Conservation (phyloP, 176 grass and related monocot species). For the Raddia guianensis region DNA sequence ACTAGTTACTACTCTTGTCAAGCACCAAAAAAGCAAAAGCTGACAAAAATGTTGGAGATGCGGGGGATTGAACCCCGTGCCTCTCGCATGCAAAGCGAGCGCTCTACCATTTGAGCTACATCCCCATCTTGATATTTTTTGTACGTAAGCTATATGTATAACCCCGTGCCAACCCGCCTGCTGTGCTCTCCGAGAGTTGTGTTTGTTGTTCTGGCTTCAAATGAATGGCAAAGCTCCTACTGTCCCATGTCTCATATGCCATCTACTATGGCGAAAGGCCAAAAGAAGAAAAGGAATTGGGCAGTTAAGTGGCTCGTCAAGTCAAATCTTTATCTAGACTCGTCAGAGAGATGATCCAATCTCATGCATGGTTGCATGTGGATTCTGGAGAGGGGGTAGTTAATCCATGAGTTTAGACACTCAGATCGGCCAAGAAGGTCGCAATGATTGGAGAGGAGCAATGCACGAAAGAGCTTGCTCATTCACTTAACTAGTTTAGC, state of each 20-base stretch:
- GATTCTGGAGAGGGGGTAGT: constrained; percentile 3
- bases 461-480: background rate
- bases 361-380: constrained; percentile 15
- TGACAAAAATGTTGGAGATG: constrained; percentile 26
- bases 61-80: constrained; percentile 98
- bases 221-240: background rate
- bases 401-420: background rate
- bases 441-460: constrained; percentile 33
- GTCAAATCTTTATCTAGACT: constrained; percentile 22
- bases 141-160: no score
- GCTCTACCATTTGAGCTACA: constrained; percentile 99
- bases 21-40: no score
- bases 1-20: no score
- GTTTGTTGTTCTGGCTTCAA: no score
- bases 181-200: no score
- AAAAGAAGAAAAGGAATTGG: background rate
- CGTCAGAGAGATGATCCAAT: constrained; percentile 18
- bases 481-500: background rate
- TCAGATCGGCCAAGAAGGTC: constrained; percentile 20
- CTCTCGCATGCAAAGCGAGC: constrained; percentile 99
- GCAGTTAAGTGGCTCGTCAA: constrained; percentile 32
- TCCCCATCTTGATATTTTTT: constrained; percentile 23
- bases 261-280: constrained; percentile 24
- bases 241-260: constrained; percentile 41
- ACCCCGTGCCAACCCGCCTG: no score